These are phyloP conservation scores for Cercospora sp. DNA, from an alignment of 2,329 filamentous ascomycete genomes.

Conservation along the genomic window DNA sequence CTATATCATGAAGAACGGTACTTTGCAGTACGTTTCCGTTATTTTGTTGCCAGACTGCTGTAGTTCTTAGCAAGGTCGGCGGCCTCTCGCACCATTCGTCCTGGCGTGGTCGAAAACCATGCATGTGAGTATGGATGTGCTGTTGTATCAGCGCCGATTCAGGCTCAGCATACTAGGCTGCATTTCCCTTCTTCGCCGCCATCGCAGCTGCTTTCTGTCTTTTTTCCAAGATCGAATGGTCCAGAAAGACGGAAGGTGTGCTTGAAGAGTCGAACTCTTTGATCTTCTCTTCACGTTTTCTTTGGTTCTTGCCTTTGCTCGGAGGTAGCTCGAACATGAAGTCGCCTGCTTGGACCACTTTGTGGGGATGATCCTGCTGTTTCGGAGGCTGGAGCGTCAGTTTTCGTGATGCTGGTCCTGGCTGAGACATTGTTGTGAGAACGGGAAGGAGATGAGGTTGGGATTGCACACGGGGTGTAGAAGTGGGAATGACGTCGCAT, in stretches of 20 bases:
- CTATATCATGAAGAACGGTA: neutral
- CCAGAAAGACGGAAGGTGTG: slow-evolving; percentile 11
- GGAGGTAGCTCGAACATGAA: slow-evolving; percentile 9
- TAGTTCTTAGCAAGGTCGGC: neutral
- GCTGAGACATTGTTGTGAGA: neutral
- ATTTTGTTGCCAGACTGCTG: neutral
- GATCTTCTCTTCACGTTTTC: slow-evolving; percentile 10
- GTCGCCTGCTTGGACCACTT: neutral
- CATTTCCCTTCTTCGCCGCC: neutral
- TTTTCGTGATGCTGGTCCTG: neutral
- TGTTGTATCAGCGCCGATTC: neutral
- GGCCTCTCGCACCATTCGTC: neutral
- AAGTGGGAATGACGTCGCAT: neutral
- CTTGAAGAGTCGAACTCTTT: slow-evolving; percentile 18
- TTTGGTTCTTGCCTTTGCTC: neutral
- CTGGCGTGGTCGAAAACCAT: neutral
- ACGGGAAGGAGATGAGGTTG: neutral
- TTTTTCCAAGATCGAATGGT: slow-evolving; percentile 11
- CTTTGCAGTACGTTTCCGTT: neutral
- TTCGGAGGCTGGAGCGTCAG: slow-evolving; percentile 1
- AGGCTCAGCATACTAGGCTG: neutral
- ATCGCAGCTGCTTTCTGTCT: neutral
- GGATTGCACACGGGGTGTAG: neutral
- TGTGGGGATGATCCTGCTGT: neutral
- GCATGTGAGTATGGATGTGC: neutral